Conservation (phyloP, 768 basidiomycete genomes). For the Ramaria sp. region DNA sequence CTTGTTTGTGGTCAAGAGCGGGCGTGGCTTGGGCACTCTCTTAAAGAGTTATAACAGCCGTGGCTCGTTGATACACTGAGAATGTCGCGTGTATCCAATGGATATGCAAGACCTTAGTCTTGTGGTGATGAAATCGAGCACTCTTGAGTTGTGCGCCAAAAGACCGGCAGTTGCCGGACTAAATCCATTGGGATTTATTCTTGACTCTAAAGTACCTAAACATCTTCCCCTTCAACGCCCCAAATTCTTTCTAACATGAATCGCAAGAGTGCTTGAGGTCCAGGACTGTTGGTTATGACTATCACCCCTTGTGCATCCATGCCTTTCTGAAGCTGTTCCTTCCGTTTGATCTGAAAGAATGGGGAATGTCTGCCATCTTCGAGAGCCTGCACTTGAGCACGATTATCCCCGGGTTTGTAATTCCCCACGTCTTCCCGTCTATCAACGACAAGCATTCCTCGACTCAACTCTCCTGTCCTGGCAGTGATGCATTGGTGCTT, state of each 20-base stretch:
- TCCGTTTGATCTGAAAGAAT: slow-evolving; percentile 27
- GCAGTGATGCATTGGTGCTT: not conserved
- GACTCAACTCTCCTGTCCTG: slow-evolving; percentile 67
- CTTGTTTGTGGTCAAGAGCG: not conserved
- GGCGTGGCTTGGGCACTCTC: not conserved
- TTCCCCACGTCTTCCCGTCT: slow-evolving; percentile 54
- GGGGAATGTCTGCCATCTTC: slow-evolving; percentile 36
- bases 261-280: slow-evolving; percentile 36
- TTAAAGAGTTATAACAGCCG: not conserved
- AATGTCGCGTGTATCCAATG: not conserved
- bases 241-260: slow-evolving; percentile 43
- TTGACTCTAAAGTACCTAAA: not conserved
- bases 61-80: not conserved
- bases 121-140: not conserved
- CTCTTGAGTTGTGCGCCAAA: not conserved
- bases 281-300: slow-evolving; percentile 53
- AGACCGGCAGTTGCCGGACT: not conserved
- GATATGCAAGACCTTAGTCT: not conserved
- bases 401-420: slow-evolving; percentile 55
- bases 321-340: slow-evolving; percentile 7
- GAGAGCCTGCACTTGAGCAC: slow-evolving; percentile 49
- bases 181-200: not conserved
- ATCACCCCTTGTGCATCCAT: slow-evolving; percentile 17
- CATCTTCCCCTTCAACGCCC: not conserved
- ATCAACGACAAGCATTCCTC: slow-evolving; percentile 84